Evolutionary conservation across 2,329 filamentous ascomycete species (phyloP), one percentile per base, ranked within the genome.

Genomic region (Penicillium griseofulvum): DNA sequence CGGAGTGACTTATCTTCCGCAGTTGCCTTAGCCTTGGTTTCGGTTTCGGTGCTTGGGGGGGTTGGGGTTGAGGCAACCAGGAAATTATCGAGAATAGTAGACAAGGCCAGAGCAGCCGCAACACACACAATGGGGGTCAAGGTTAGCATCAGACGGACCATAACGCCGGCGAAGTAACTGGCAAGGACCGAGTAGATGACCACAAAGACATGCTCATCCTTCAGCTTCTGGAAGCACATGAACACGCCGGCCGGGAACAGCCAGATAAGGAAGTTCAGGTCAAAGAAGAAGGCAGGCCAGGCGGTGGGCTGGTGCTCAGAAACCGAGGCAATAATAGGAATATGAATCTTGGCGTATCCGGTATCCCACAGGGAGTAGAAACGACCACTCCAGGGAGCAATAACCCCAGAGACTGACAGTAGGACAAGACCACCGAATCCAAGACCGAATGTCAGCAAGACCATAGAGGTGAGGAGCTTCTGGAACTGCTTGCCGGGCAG

Each of bases 301-400:
- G 94, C 94, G 36, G 94, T 99, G 52, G 94, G 94, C 78, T 99
- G 94, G 79, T 99, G 94, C 78, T 99, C 94, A 1, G 94, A 99
- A 44, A 99, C 94, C n/a, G 94, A 99, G 4, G 94, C 94, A 73
- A 99, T 99, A 71, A 99, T 99, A 58, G 94, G 94, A 71, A 99
- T 99, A 71, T 99, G 94, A 61, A 97, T 95, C 82, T 99, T 99
- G 68, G 94, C 94, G 72, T 99, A 99, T 67, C 91, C 89, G 6
- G 94, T 99, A 73, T 99, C 95, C 91, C 93, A 99, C 31, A 99
- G 86, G 22, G 95, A 99, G 80, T 99, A 99, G 83, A 99, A 99
- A 67, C 94, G 92, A 61, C 94, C 94, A 68, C 90, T 91, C 94
- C 94, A 99, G 17, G 95, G 94, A 22, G 95, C 94, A 74, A 99